Evolutionary conservation across 1,284 basidiomycete species (phyloP).

Genomic region (Leccinum fallax): DNA sequence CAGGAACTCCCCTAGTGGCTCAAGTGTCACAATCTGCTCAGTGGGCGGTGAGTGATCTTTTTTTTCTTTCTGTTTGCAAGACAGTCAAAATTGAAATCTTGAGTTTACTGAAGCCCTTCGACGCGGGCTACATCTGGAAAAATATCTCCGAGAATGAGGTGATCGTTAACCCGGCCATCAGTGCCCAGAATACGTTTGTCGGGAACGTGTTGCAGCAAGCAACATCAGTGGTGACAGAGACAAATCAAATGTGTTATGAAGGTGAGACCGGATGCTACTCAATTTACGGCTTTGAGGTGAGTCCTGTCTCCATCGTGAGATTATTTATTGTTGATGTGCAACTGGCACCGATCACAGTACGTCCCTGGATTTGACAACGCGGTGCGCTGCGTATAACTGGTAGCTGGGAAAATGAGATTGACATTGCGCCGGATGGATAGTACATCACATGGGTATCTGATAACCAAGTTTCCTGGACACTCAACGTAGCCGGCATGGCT

Average conservation of each 20-base stretch:
- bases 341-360: conserved; percentile 43
- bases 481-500: conserved; percentile 64
- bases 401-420: not conserved
- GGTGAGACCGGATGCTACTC: conserved; percentile 46
- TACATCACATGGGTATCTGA: conserved; percentile 75
- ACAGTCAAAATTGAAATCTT: conserved; percentile 3
- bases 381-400: conserved; percentile 32
- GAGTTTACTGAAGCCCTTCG: conserved; percentile 44
- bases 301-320: conserved; percentile 27
- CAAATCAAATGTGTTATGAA: conserved; percentile 56
- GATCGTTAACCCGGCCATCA: conserved; percentile 51
- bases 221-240: conserved; percentile 53
- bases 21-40: conserved; percentile 67
- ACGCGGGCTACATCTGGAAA: conserved; percentile 45
- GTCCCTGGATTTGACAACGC: conserved; percentile 58
- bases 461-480: conserved; percentile 62
- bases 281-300: conserved; percentile 58
- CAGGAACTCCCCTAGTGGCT: conserved; percentile 43
- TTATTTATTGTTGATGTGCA: conserved; percentile 1
- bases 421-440: conserved; percentile 28
- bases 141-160: conserved; percentile 46
- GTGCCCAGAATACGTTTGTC: conserved; percentile 51
- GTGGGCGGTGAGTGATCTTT: conserved; percentile 56
- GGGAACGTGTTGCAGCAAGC: conserved; percentile 66
- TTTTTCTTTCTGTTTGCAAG: not conserved